A percentile compares a stretch with the other conserved stretches of the same genome.
Conservation (phyloP, 768 basidiomycete species). For the Boletus vinaceobasis region DNA sequence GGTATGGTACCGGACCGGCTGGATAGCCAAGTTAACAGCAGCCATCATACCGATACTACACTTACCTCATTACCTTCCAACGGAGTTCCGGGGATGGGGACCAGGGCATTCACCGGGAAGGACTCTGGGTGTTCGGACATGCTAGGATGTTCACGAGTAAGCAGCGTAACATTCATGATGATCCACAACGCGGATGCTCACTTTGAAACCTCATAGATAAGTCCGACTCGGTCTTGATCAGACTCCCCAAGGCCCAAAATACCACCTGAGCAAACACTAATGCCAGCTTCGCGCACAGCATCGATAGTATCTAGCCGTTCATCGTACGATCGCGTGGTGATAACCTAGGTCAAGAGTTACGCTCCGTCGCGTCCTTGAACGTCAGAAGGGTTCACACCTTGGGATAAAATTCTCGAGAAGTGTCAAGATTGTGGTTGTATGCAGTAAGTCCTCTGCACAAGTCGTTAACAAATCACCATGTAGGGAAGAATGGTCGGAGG, state of each 20-base stretch:
- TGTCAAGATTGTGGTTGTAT: slow-evolving; percentile 99
- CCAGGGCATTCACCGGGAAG: slow-evolving; percentile 96
- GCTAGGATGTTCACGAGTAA: slow-evolving; percentile 37
- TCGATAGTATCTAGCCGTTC: slow-evolving; percentile 87
- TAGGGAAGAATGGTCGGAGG: slow-evolving; percentile 6
- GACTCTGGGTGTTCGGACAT: slow-evolving; percentile 98
- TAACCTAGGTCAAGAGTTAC: slow-evolving; percentile 56
- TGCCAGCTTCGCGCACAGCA: slow-evolving; percentile 91
- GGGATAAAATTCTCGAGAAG: slow-evolving; percentile 95
- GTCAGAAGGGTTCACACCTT: slow-evolving; percentile 45
- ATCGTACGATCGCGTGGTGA: slow-evolving; percentile 92
- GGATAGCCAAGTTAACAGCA: slow-evolving; percentile 11
- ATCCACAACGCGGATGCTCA: slow-evolving; percentile 37
- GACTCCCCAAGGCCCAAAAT: slow-evolving; percentile 93
- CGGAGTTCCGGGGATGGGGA: slow-evolving; percentile 93
- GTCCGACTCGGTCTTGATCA: slow-evolving; percentile 83
- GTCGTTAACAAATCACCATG: background rate
- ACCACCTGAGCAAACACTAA: slow-evolving; percentile 95
- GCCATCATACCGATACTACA: background rate
- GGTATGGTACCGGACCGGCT: slow-evolving; percentile 81
- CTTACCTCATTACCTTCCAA: slow-evolving; percentile 84
- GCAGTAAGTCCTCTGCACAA: slow-evolving; percentile 78
- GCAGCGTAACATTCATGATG: background rate
- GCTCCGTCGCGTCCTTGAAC: background rate
- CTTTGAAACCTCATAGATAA: slow-evolving; percentile 93